Conservation (phyloP, 495 filamentous ascomycete genomes). For the Jackrogersella multiformis region DNA sequence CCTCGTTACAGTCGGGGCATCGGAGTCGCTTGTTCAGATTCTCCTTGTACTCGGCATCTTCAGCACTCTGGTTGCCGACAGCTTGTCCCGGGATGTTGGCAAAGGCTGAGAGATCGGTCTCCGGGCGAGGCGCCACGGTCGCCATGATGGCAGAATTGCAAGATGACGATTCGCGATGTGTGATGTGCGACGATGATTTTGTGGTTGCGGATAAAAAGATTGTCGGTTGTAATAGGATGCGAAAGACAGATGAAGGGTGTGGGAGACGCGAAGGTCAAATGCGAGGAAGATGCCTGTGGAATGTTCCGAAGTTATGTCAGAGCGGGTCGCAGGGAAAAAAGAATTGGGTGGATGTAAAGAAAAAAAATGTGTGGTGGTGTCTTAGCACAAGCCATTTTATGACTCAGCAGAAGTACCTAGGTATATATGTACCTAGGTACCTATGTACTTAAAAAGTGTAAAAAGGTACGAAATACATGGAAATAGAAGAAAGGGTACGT, state of each 20-base stretch:
- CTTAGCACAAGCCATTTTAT: no score
- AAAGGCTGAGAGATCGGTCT: constrained; percentile 24
- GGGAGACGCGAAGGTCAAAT: constrained; percentile 10
- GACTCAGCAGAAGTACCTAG: neutral
- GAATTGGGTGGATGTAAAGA: no score
- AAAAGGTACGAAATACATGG: no score
- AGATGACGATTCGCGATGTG: neutral
- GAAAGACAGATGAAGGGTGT: neutral
- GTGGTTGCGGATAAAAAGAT: neutral
- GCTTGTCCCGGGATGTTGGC: neutral
- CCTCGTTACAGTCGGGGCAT: constrained; percentile 90
- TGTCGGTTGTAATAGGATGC: neutral
- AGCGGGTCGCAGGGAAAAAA: constrained; percentile 5
- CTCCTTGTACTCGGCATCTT: constrained; percentile 49
- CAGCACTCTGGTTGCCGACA: neutral
- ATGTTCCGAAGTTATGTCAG: constrained; percentile 33
- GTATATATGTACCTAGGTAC: neutral
- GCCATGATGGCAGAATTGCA: constrained; percentile 28
- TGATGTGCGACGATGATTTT: neutral
- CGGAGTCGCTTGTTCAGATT: constrained; percentile 85
- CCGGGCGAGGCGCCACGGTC: constrained; percentile 23
- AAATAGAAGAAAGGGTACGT: neutral
- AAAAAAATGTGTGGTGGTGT: no score
- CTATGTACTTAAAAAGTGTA: no score
- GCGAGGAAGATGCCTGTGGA: constrained; percentile 33